Base-by-base conservation (phyloP, 2,329 filamentous ascomycete species). In the Sporothrix euskadiensis region DNA sequence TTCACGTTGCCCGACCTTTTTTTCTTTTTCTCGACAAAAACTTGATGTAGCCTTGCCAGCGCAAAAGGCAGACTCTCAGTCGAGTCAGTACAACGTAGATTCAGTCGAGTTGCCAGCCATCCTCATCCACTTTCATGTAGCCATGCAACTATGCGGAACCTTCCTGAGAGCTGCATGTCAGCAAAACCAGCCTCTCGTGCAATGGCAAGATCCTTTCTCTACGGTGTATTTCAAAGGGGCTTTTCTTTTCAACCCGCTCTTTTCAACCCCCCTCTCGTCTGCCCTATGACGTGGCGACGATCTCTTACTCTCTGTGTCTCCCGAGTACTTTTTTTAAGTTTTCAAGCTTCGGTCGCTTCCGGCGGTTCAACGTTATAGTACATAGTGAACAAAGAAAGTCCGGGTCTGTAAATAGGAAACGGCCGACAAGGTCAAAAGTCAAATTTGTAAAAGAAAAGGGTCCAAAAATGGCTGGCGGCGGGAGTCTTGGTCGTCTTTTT, bases 211-310 rank as follows among this genome's bases (percentile, higher is more conserved):
- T 57, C 26, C 32, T 26, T 14, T 44, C 30, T 19, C 35, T n/a
- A 10, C 59, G 3, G 5, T 65, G 8, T 44, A 12, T 14, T 44
- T 57, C 54, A 22, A 8, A 32, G 19, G 19, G 52, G 16, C 12
- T 16, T 26, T 22, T 22, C 19, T 54, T 5, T 14, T 54, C 12
- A 6, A 22, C 35, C 41, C 22, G 12, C 4, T 7, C 14, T 6
- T 49, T 12, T 8, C 26, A 26, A 26, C 26, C 26, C 26, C 26
- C 4, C 12, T 30, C 16, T 9, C 41, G 35, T 49, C 63, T 32
- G 22, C 44, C 63, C 41, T 66, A 35, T 32, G 63, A 32, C 63
- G 41, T 49, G 63, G 41, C 63, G 63, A 32, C 35, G n/a, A 26
- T 65, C 35, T 22, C 9, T 22, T 4, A 3, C 52, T 54, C 4